Evolutionary conservation across 2,329 filamentous ascomycete species (phyloP).

Genomic region (Sordariomycetes sp.): DNA sequence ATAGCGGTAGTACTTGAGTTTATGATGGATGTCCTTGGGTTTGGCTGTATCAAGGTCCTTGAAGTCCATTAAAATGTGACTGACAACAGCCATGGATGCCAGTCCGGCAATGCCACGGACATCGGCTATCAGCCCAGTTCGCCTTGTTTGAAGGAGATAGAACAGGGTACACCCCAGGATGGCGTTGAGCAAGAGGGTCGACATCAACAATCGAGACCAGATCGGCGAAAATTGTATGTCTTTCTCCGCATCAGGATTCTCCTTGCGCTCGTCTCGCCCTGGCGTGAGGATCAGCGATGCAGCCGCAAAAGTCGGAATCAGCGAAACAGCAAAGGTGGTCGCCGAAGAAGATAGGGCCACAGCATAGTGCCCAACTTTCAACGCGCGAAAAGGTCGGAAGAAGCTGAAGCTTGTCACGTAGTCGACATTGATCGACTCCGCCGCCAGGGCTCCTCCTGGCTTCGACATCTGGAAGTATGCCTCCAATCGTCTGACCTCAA

Average conservation of each 20-base stretch:
- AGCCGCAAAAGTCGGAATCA: slow-evolving; percentile 58
- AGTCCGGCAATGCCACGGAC: slow-evolving; percentile 66
- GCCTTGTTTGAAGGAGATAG: slow-evolving; percentile 50
- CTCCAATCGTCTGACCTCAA: slow-evolving; percentile 58
- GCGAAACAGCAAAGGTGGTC: slow-evolving; percentile 55
- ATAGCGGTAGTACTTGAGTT: slow-evolving; percentile 58
- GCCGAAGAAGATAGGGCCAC: slow-evolving; percentile 58
- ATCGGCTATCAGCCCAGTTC: slow-evolving; percentile 57
- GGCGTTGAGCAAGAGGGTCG: slow-evolving; percentile 47
- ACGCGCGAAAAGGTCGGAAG: slow-evolving; percentile 52
- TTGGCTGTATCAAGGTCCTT: slow-evolving; percentile 60
- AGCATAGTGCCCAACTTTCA: slow-evolving; percentile 56
- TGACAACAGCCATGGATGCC: slow-evolving; percentile 65
- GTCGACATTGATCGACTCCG: slow-evolving; percentile 63
- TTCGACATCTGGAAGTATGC: slow-evolving; percentile 58
- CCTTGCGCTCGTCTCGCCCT: slow-evolving; percentile 31
- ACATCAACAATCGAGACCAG: slow-evolving; percentile 55
- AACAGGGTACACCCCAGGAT: slow-evolving; percentile 48
- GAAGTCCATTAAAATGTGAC: slow-evolving; percentile 67
- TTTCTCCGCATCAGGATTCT: slow-evolving; percentile 35
- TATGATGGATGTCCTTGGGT: slow-evolving; percentile 57
- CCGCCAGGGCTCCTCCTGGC: slow-evolving; percentile 49
- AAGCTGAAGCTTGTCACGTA: slow-evolving; percentile 63
- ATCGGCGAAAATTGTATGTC: slow-evolving; percentile 43
- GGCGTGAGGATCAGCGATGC: slow-evolving; percentile 51